Evolutionary conservation across 2,329 filamentous ascomycete genomes (phyloP).

Genomic region (Sclerotinia borealis): DNA sequence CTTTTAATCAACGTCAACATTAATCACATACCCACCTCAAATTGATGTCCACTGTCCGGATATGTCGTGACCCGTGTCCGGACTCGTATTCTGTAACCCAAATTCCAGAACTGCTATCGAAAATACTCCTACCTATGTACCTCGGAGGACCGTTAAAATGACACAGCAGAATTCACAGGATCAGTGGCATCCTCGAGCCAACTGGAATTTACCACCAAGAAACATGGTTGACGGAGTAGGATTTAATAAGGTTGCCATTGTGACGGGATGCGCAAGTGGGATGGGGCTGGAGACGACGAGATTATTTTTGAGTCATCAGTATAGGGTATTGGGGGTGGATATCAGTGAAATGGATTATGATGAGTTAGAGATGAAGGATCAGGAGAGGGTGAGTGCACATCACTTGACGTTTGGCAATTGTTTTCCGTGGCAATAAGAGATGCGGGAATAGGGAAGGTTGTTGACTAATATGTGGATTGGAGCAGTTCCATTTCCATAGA

Average conservation of each 20-base stretch:
- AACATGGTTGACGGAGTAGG: conserved; percentile 13
- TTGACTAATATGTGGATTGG: not conserved
- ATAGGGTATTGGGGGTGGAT: conserved; percentile 32
- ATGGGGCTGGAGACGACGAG: conserved; percentile 34
- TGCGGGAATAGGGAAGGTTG: not conserved
- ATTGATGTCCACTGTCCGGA: not conserved
- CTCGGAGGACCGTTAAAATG: not conserved
- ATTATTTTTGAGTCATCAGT: conserved; percentile 31
- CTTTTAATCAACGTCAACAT: not conserved
- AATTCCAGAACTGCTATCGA: not conserved
- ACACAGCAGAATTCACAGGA: not conserved
- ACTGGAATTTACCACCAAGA: not conserved
- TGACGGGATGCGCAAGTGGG: conserved; percentile 29
- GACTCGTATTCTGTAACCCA: not conserved
- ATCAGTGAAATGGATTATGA: conserved; percentile 31
- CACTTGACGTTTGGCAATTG: not conserved
- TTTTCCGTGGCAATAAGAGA: not conserved
- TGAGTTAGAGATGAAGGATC: conserved; percentile 17
- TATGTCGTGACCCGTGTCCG: not conserved
- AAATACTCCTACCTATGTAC: not conserved
- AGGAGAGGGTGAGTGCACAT: conserved; percentile 9
- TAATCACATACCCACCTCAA: not conserved
- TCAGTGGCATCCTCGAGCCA: not conserved
- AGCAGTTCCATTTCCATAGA: conserved; percentile 33
- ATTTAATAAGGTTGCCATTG: conserved; percentile 20